Base-by-base conservation (phyloP, 1,284 basidiomycete genomes). In the Ustilago crameri region DNA sequence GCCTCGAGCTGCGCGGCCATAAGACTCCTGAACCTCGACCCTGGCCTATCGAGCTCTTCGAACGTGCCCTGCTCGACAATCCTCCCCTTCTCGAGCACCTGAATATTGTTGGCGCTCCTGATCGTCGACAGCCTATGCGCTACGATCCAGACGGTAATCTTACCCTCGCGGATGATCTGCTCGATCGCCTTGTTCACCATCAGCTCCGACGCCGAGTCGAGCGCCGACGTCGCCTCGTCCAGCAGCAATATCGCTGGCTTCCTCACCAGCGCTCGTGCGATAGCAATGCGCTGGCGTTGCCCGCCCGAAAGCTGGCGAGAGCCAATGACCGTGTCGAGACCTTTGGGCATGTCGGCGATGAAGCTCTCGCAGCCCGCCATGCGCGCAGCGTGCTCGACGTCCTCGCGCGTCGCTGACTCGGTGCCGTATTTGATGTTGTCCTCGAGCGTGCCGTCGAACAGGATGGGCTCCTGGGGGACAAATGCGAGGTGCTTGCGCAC, bases 361-460 rank as follows among this genome's bases (percentile, higher is more conserved):
- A 97, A 98, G 76, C 95, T 93, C 27, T 75, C 65, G 84, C 95
- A 98, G 79, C 98, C 96, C 3, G 95, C 95, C 67, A 91, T 88
- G 12, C 90, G 86, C 0, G 95, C 95, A 0, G 94, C 95, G 22
- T 89, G 86, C 83, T 95, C 92, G 35, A 98, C 92, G 59, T 96
- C 88, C 65, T 90, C 89, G 26, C 91, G 87, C 0, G 92, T 91
- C 0, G 89, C 92, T 4, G 88, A 86, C 35, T 90, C 61, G 14
- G 69, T 66, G 3, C 95, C 95, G 81, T 93, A 98, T 0, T 93
- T 91, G 66, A 98, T 96, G 80, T 97, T 97, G 3, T 92, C 91
- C 9, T 92, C 92, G 23, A 97, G 91, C 0, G 92, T 95, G 3
- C 93, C 94, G 9, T 90, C 91, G 37, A 83, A 83, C 22, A 83